Percentiles rank a stretch among this genome's conserved stretches.
Conservation (phyloP, 1,284 basidiomycete species). For the Lignosus rhinocerotis region DNA sequence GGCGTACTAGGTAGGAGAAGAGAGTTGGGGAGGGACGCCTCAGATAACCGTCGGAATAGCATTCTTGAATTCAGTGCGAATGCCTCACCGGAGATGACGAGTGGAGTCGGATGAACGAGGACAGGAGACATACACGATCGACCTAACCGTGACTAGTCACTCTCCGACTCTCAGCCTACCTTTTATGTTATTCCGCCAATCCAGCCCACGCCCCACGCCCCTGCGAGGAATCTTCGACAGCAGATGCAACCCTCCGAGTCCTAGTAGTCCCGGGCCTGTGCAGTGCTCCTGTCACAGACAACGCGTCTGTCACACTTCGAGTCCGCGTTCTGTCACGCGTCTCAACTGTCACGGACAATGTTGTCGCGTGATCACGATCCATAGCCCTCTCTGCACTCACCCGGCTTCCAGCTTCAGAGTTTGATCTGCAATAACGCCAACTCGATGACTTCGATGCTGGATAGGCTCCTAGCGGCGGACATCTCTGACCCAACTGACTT, state of each 20-base stretch:
- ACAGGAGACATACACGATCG: too few species aligned
- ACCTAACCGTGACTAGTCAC: too few species aligned
- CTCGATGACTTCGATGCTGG: constrained; percentile 6
- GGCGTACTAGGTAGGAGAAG: too few species aligned
- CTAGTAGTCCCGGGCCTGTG: too few species aligned
- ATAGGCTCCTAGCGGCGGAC: constrained; percentile 27
- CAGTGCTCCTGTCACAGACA: background rate
- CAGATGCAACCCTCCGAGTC: background rate
- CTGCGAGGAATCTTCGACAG: background rate
- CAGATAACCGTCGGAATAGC: too few species aligned
- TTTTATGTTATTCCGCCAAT: too few species aligned
- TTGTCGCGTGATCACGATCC: background rate
- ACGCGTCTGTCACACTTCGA: background rate
- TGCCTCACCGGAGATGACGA: too few species aligned
- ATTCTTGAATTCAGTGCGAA: too few species aligned
- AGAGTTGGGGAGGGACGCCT: too few species aligned
- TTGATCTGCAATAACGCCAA: background rate
- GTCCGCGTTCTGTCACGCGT: background rate
- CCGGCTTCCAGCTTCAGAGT: background rate
- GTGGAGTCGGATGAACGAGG: too few species aligned
- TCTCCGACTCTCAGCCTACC: too few species aligned
- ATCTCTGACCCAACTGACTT: constrained; percentile 74
- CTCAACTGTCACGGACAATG: background rate
- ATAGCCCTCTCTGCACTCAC: background rate
- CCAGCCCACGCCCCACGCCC: background rate